Base-by-base conservation (phyloP, 805 yeast genomes). In the Lachancea dasiensis region DNA sequence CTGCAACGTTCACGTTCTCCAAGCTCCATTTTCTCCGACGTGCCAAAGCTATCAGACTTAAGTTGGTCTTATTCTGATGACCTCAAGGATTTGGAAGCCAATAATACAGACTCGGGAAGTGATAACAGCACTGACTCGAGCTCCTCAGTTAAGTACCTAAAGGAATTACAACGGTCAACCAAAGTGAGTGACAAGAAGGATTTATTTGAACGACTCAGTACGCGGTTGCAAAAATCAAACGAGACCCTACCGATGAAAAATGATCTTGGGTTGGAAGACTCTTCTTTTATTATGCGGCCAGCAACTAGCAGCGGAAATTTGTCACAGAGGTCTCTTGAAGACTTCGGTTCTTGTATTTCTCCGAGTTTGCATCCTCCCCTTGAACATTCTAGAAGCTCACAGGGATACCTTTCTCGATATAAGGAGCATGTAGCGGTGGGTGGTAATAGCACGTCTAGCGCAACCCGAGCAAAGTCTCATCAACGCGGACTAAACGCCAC, bases 181-280 rank as follows among this genome's bases (percentile, higher is more conserved):
- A 57, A 52, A 34, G 64, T 59, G 13, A 57, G 48, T 25, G 63
- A 60, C 28, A 60, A 58, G 35, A 54, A 58, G 1, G 46, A 50
- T 18, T 34, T 60, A 20, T 60, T 56, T 39, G 64, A 60, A 34
- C 56, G 48, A 31, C 40, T 58, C 8, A 26, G 27, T 26, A 26
- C 21, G 47, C 49, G 27, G 16, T 10, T 30, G 4, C 33, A 30
- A 37, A 44, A 21, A 26, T 27, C 17, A 16, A 24, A 31, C 16
- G 37, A 34, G 26, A 31, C 18, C 23, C n/a, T 11, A 13, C 23
- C 9, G 4, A 3, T 18, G 6, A 25, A 26, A 4, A 23, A 15
- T 34, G 23, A 23, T 6, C 21, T 25, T 8, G 36, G 30, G 7
- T 18, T 26, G 9, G 29, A 34, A 17, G 29, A 31, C 19, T 21